Conservation (phyloP, 2,329 filamentous ascomycete genomes). For the Cladosporium phlei region DNA sequence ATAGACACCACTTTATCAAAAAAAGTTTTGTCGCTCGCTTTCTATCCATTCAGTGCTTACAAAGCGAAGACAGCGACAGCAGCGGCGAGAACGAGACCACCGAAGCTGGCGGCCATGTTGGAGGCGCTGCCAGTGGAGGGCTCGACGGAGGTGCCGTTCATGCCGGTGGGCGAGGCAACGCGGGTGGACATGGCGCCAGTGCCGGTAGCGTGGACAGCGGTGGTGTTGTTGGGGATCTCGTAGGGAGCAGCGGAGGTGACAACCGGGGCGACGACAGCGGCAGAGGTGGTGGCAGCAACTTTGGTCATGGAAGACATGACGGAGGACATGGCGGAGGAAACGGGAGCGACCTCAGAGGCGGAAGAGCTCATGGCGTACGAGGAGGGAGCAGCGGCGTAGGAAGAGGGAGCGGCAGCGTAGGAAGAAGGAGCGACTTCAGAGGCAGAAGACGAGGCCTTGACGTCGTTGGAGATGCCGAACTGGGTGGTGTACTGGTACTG, state of each 20-base stretch:
- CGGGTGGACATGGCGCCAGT: conserved; percentile 20
- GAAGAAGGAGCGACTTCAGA: conserved; percentile 9
- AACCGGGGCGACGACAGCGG: conserved; percentile 30
- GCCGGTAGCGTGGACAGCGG: conserved; percentile 32
- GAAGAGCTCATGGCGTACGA: conserved; percentile 2
- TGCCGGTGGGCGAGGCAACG: conserved; percentile 24
- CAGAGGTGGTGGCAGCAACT: conserved; percentile 14
- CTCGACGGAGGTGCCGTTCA: conserved; percentile 19
- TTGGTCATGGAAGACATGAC: neutral
- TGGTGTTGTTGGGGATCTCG: conserved; percentile 19
- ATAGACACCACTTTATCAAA: neutral
- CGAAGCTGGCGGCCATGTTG: conserved; percentile 35
- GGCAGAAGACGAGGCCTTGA: conserved; percentile 13
- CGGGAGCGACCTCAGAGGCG: conserved; percentile 14
- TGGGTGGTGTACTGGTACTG: conserved; percentile 59
- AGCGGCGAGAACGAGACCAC: conserved; percentile 36
- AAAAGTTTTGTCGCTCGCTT: neutral
- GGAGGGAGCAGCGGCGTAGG: conserved; percentile 17
- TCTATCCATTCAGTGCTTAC: conserved; percentile 16
- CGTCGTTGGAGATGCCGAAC: conserved; percentile 53
- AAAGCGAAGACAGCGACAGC: conserved; percentile 37
- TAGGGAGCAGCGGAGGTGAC: conserved; percentile 15
- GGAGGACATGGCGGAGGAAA: conserved; percentile 3
- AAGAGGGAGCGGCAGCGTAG: conserved; percentile 20
- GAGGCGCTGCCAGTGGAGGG: conserved; percentile 21